Base-by-base conservation (phyloP, 352 stramenopile species). In the Pythium chondricola region DNA sequence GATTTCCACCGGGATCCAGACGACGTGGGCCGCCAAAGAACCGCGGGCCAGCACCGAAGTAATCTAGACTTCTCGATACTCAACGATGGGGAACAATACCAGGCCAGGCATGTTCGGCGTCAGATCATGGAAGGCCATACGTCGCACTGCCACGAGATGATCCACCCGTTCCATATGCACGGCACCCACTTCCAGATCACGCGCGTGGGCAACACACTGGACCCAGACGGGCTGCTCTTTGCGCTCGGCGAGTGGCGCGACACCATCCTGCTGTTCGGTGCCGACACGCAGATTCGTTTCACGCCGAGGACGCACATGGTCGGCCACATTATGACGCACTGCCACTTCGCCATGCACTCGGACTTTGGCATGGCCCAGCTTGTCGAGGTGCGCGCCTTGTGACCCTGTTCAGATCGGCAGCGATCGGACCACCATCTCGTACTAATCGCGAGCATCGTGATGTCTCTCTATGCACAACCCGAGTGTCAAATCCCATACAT, bases 141-240 rank as follows among this genome's bases (percentile, higher is more conserved):
- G 30, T 50, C 50, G 48, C 52, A 65, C 46, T 88, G 76, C 57
- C 76, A 77, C 37, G 71, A 69, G 17, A 85, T 88, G 76, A 86
- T 66, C 24, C 76, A 88, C 36, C 76, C 76, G 37, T 91, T 88
- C 63, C 79, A 91, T 54, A 80, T 91, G 43, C 79, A 91, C 65
- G 64, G 64, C 29, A 78, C 72, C 31, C 79, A 88, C 54, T 88
- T 91, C 40, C 74, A 86, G 55, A 58, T 88, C 30, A 71, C 72
- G n/a, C 57, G 45, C 25, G 65, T 75, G 42, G 66, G 71, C 24
- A 56, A 55, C 5, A 56, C 38, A 22, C 58, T 69, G 1, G 74
- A 86, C 39, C 71, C 74, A 2, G 65, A 85, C 43, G 65, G 67
- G 7, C 29, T 84, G 33, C 56, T 87, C 33, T 89, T 83, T 43